phyloP scores from a whole-genome alignment of 352 stramenopile genomes.

The Phytophthora boehmeriae region DNA sequence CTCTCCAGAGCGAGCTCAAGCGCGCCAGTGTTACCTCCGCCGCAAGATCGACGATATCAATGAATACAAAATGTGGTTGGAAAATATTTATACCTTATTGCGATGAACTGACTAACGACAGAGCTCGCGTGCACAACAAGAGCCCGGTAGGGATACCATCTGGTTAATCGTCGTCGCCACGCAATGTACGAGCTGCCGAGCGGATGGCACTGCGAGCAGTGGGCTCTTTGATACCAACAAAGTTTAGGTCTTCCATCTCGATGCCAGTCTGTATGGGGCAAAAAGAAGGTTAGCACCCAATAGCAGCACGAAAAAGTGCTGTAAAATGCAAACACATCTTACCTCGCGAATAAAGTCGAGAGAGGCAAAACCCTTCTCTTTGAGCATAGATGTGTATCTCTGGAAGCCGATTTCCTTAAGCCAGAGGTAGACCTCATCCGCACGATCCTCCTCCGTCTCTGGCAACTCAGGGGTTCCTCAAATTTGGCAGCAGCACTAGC shows the following conservation, averaged over 20 bases:
- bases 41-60: slow-evolving; percentile 21
- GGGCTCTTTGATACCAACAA: slow-evolving; percentile 79
- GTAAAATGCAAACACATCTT: not conserved
- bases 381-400: slow-evolving; percentile 68
- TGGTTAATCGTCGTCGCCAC: slow-evolving; percentile 52
- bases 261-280: slow-evolving; percentile 70
- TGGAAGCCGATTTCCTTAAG: slow-evolving; percentile 65
- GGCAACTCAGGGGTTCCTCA: slow-evolving; percentile 34
- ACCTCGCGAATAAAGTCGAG: slow-evolving; percentile 90
- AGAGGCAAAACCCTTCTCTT: slow-evolving; percentile 76
- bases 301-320: not conserved
- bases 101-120: slow-evolving; percentile 19
- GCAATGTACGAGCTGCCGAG: slow-evolving; percentile 57
- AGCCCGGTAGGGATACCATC: too few relatives aligned
- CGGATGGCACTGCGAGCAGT: slow-evolving; percentile 65
- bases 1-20: not conserved
- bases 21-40: not conserved
- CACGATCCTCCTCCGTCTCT: slow-evolving; percentile 52
- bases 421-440: slow-evolving; percentile 80
- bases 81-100: slow-evolving; percentile 36
- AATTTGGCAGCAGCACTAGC: slow-evolving; percentile 30
- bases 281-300: not conserved
- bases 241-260: slow-evolving; percentile 87
- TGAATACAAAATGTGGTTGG: slow-evolving; percentile 33
- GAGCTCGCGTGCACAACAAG: slow-evolving; percentile 26